These are phyloP conservation scores for Avena sativa DNA, from an alignment of 176 grass and related monocot species.

Conservation along the genomic window DNA sequence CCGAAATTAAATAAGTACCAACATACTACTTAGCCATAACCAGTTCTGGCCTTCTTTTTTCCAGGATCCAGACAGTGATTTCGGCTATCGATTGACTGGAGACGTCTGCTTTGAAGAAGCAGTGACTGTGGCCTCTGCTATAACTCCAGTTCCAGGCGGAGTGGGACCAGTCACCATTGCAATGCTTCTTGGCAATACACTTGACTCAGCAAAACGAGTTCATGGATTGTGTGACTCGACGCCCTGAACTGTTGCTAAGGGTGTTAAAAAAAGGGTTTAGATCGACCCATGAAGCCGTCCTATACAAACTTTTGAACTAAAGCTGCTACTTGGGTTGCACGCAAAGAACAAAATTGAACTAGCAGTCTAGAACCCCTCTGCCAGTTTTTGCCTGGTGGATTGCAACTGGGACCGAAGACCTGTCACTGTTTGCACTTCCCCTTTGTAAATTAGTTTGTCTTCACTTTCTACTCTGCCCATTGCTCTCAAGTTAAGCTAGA, in stretches of 20 bases:
- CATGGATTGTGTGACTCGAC: conserved; percentile 50
- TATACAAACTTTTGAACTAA: conserved; percentile 6
- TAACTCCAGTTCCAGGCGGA: conserved; percentile 94
- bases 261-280: not conserved
- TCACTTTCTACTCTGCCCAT: not conserved
- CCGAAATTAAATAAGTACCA: not conserved
- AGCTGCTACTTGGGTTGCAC: not conserved
- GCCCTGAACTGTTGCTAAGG: conserved; percentile 9
- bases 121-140: conserved; percentile 73
- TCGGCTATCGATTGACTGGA: conserved; percentile 79
- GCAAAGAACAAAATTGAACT: not conserved
- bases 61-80: conserved; percentile 75
- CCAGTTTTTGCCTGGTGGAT: not conserved
- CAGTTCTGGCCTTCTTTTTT: conserved; percentile 10
- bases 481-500: conserved; percentile 26
- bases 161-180: conserved; percentile 89
- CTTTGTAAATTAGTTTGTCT: conserved; percentile 51
- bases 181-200: conserved; percentile 89
- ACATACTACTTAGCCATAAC: not conserved
- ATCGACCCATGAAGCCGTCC: not conserved
- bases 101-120: conserved; percentile 96
- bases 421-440: conserved; percentile 3
- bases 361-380: not conserved
- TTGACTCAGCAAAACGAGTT: conserved; percentile 72
- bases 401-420: not conserved